phyloP scores from a whole-genome alignment of 331 rosid species.

The Spiraea crenata region DNA sequence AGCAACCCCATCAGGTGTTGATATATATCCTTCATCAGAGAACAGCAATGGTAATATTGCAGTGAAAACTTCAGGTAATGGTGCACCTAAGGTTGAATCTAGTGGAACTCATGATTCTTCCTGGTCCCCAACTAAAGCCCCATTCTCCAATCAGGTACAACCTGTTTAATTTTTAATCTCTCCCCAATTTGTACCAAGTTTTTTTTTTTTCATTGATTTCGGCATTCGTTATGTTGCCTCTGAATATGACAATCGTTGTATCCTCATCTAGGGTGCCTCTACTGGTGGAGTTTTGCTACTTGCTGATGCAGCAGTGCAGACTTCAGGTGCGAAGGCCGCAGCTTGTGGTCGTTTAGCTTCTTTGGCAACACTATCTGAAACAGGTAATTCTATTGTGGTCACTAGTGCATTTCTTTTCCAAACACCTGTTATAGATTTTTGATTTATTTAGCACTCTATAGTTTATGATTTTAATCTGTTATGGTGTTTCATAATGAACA shows the following conservation, averaged over 20 bases:
- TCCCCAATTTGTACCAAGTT: background rate
- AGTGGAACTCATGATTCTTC: constrained; percentile 33
- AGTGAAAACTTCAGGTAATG: constrained; percentile 37
- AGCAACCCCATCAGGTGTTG: constrained; percentile 71
- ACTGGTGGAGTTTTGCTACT: constrained; percentile 62
- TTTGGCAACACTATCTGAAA: constrained; percentile 68
- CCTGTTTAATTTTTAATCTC: constrained; percentile 4
- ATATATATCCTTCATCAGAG: constrained; percentile 48
- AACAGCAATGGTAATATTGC: constrained; percentile 33
- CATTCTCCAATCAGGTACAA: constrained; percentile 53
- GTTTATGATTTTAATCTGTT: background rate
- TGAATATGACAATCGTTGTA: constrained; percentile 16
- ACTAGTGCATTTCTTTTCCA: background rate
- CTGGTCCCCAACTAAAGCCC: constrained; percentile 45
- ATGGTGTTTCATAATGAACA: too few relatives aligned
- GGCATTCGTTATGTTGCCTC: constrained; percentile 7
- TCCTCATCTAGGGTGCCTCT: constrained; percentile 52
- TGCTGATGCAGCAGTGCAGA: constrained; percentile 65
- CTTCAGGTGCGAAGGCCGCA: constrained; percentile 93
- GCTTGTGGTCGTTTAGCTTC: constrained; percentile 81
- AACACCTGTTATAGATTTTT: background rate
- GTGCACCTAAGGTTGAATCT: constrained; percentile 30
- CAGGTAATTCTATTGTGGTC: constrained; percentile 44
- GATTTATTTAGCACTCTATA: background rate
- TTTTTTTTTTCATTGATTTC: background rate